A percentile compares a stretch with the other conserved stretches of the same genome.
phyloP scores from a whole-genome alignment of 2,329 filamentous ascomycete genomes.

The Cercospora canescens region DNA sequence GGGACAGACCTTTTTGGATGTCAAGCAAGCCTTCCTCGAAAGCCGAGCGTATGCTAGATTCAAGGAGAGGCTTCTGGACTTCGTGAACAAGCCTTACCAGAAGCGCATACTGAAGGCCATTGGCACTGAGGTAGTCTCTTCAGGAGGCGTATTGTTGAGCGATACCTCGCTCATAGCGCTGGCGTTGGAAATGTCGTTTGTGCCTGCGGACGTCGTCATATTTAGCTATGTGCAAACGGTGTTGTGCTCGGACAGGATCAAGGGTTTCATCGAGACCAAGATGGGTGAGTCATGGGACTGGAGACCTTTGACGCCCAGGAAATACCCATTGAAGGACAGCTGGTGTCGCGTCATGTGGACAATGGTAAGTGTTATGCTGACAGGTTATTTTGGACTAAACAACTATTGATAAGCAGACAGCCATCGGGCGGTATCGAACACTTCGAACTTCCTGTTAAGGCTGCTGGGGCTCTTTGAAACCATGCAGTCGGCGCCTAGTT shows the following conservation, averaged over 20 bases:
- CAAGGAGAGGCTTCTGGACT: neutral
- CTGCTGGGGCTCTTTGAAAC: neutral
- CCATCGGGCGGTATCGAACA: neutral
- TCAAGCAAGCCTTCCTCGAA: neutral
- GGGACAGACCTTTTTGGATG: neutral
- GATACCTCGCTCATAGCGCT: neutral
- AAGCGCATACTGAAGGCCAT: neutral
- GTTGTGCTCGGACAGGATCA: neutral
- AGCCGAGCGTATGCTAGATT: neutral
- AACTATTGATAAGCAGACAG: neutral
- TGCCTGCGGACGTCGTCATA: neutral
- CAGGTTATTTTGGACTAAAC: neutral
- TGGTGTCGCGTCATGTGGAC: neutral
- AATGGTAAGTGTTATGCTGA: neutral
- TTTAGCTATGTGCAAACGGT: neutral
- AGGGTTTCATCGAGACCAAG: neutral
- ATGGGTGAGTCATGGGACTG: neutral
- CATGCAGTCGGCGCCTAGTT: neutral
- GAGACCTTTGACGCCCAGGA: neutral
- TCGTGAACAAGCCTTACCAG: neutral
- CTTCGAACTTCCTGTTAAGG: neutral
- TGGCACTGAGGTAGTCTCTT: neutral
- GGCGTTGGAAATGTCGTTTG: neutral
- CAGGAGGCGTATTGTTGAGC: neutral
- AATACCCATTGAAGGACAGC: neutral